Evolutionary conservation across 192 early-diverging fungal species (phyloP).

Genomic region (Lobulomyces angularis): DNA sequence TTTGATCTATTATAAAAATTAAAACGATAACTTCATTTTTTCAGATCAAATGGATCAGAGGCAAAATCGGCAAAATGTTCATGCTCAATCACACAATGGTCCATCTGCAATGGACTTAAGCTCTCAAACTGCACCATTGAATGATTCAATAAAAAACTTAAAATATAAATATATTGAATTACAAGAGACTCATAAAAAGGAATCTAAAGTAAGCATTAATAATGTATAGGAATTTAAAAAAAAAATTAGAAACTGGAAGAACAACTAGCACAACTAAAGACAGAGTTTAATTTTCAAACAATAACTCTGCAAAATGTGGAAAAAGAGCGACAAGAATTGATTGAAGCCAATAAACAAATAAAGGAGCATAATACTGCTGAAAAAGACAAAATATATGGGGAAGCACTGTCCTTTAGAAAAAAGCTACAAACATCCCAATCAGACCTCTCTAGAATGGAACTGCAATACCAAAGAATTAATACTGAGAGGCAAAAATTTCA

Average conservation of each 20-base stretch:
- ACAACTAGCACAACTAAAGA: background rate
- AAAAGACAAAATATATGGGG: conserved; percentile 30
- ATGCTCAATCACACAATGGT: background rate
- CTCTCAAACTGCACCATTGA: conserved; percentile 20
- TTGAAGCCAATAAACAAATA: conserved; percentile 1
- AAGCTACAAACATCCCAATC: conserved; percentile 13
- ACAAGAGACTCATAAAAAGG: conserved; percentile 32
- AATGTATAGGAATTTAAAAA: conserved; percentile 9
- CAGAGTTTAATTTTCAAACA: background rate
- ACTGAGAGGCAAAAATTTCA: conserved; percentile 20
- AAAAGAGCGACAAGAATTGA: conserved; percentile 3
- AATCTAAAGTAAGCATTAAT: conserved; percentile 26
- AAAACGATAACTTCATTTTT: conserved; percentile 2
- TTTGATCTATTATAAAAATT: no score
- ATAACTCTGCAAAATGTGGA: conserved; percentile 3
- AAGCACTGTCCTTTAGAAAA: conserved; percentile 22
- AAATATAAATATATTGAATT: conserved; percentile 38
- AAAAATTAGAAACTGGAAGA: conserved; percentile 2
- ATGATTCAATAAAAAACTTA: conserved; percentile 29
- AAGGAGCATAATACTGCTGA: conserved; percentile 18
- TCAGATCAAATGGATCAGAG: background rate
- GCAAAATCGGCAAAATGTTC: conserved; percentile 3
- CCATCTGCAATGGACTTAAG: conserved; percentile 1
- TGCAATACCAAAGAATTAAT: conserved; percentile 15
- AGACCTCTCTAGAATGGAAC: conserved; percentile 14